Evolutionary conservation across 495 filamentous ascomycete genomes (phyloP).

Genomic region (Viridothelium virens): DNA sequence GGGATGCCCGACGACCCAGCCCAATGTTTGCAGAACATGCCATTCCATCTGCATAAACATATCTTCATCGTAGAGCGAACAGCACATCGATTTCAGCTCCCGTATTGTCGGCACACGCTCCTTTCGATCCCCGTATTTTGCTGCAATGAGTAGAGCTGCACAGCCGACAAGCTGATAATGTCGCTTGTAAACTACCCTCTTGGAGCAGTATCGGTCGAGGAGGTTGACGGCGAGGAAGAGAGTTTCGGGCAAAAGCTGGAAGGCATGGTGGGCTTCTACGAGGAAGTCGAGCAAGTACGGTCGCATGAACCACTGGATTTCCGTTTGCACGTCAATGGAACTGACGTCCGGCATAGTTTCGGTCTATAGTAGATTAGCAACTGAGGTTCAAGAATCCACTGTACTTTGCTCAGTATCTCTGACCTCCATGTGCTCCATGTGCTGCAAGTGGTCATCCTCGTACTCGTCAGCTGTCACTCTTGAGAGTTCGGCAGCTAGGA

Average conservation of each 20-base stretch:
- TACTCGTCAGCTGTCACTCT: conserved; percentile 76
- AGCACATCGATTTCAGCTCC: conserved; percentile 98
- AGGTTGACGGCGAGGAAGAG: conserved; percentile 95
- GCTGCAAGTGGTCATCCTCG: conserved; percentile 80
- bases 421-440: conserved; percentile 97
- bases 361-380: conserved; percentile 47
- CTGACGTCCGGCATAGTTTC: conserved; percentile 91
- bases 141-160: conserved; percentile 88
- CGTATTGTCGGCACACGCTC: conserved; percentile 91
- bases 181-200: conserved; percentile 96
- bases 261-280: conserved; percentile 91
- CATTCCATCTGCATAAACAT: conserved; percentile 99
- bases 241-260: conserved; percentile 87
- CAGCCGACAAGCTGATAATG: conserved; percentile 98
- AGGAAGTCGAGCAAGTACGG: conserved; percentile 98
- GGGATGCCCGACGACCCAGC: conserved; percentile 92
- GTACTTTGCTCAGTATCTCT: conserved; percentile 25
- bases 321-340: conserved; percentile 95
- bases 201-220: conserved; percentile 94
- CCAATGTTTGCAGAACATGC: conserved; percentile 96
- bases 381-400: conserved; percentile 12
- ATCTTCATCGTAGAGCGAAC: conserved; percentile 93
- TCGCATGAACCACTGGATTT: conserved; percentile 99
- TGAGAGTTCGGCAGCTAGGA: conserved; percentile 81
- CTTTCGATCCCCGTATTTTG: conserved; percentile 98